Percentiles rank a stretch among this genome's conserved stretches.
phyloP scores from a whole-genome alignment of 2,329 filamentous ascomycete genomes.

The Colletotrichum sp. region DNA sequence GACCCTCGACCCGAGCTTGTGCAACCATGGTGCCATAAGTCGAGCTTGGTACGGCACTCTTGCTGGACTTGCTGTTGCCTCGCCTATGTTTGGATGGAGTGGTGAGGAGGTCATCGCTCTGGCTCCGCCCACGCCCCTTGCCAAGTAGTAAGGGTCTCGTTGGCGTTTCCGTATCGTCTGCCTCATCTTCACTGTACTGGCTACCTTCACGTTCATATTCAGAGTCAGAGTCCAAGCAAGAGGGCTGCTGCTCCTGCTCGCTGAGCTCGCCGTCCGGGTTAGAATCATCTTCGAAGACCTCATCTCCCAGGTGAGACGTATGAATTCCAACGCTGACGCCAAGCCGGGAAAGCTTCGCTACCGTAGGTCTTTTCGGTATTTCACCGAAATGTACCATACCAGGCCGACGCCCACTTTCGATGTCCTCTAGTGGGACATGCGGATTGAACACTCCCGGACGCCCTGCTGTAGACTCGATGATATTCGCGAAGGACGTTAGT shows the following conservation, averaged over 20 bases:
- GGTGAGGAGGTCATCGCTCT: slow-evolving; percentile 16
- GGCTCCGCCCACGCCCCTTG: slow-evolving; percentile 13
- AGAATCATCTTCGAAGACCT: slow-evolving; percentile 53
- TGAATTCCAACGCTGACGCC: slow-evolving; percentile 76
- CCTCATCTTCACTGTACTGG: slow-evolving; percentile 30
- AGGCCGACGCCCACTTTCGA: slow-evolving; percentile 35
- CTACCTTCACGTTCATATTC: slow-evolving; percentile 37
- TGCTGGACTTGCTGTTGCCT: slow-evolving; percentile 5
- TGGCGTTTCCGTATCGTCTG: slow-evolving; percentile 21
- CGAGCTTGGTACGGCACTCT: neutral
- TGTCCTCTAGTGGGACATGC: slow-evolving; percentile 32
- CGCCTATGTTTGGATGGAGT: slow-evolving; percentile 14
- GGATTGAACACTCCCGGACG: slow-evolving; percentile 49
- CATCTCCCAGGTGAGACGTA: slow-evolving; percentile 71
- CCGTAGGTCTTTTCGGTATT: slow-evolving; percentile 64
- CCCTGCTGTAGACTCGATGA: slow-evolving; percentile 47
- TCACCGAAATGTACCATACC: slow-evolving; percentile 65
- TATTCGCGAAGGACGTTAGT: slow-evolving; percentile 44
- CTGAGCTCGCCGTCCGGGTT: slow-evolving; percentile 40
- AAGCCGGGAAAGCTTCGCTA: slow-evolving; percentile 55
- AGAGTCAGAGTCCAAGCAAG: slow-evolving; percentile 32
- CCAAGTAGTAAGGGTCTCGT: slow-evolving; percentile 20
- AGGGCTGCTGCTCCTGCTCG: slow-evolving; percentile 37
- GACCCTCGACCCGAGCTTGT: slow-evolving; percentile 15
- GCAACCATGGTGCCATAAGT: slow-evolving; percentile 29